These are phyloP conservation scores for Pogostemon cablin DNA, from an alignment of 257 asterid genomes.

Conservation along the genomic window DNA sequence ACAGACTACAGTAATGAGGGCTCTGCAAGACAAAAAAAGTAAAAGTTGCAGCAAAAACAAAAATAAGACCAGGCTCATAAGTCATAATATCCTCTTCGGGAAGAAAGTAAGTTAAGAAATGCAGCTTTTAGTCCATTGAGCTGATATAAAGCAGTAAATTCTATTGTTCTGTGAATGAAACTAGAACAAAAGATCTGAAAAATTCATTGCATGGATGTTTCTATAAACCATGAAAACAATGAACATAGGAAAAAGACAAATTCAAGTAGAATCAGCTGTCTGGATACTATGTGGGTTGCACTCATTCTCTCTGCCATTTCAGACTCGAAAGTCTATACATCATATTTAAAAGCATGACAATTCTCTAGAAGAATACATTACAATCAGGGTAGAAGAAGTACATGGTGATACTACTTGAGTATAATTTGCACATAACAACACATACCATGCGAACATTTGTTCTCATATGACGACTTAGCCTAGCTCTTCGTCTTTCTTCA, in stretches of 20 bases:
- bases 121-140: constrained; percentile 18
- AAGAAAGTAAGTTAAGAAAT: constrained; percentile 23
- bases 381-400: constrained; percentile 12
- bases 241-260: neutral
- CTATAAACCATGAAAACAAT: neutral
- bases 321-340: constrained; percentile 1
- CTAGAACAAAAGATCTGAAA: constrained; percentile 8
- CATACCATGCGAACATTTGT: constrained; percentile 83
- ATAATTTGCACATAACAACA: neutral
- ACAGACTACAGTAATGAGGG: constrained; percentile 16
- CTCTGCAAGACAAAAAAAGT: neutral
- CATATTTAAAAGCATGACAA: neutral
- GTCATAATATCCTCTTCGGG: constrained; percentile 1
- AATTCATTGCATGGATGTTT: constrained; percentile 1
- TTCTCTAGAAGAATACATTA: constrained; percentile 2
- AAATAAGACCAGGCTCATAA: constrained; percentile 8
- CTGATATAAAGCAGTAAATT: neutral
- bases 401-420: neutral
- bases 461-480: constrained; percentile 65
- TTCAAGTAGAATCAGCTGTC: constrained; percentile 16
- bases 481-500: constrained; percentile 76
- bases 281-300: neutral
- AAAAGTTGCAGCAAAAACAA: constrained; percentile 2
- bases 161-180: constrained; percentile 1
- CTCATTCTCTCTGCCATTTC: constrained; percentile 5